Percentiles rank a stretch among this genome's conserved stretches.
These are phyloP conservation scores for Aspergillus hiratsukae DNA, from an alignment of 2,329 filamentous ascomycete genomes.

Conservation along the genomic window DNA sequence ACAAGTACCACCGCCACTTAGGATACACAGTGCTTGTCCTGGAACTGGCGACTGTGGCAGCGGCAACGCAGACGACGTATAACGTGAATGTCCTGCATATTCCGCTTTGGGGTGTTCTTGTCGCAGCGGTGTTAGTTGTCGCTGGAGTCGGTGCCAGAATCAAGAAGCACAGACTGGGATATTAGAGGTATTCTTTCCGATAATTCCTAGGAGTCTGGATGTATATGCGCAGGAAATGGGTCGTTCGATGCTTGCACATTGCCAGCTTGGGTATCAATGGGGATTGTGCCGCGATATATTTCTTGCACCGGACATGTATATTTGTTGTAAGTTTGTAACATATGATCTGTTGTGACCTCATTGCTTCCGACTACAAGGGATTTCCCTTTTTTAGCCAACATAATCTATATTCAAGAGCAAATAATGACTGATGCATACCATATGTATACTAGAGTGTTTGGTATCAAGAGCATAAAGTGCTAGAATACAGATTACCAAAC, in stretches of 20 bases:
- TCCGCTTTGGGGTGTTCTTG: conserved; percentile 68
- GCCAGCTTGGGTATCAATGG: no score
- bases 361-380: no score
- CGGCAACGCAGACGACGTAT: conserved; percentile 73
- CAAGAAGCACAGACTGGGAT: conserved; percentile 74
- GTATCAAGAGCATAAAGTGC: neutral
- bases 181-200: neutral
- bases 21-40: conserved; percentile 72
- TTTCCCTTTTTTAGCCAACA: no score
- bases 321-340: no score
- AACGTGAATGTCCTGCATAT: conserved; percentile 65
- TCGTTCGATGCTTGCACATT: no score
- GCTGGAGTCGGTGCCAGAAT: conserved; percentile 72
- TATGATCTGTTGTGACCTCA: no score
- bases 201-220: neutral
- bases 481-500: conserved; percentile 4
- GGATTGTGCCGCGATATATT: no score
- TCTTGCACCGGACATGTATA: no score
- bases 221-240: no score
- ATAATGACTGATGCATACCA: neutral
- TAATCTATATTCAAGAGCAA: neutral
- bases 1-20: conserved; percentile 79
- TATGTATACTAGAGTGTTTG: neutral
- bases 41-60: conserved; percentile 67
- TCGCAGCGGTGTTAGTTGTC: conserved; percentile 63